Base-by-base conservation (phyloP, 768 basidiomycete species). In the Amanita fuliginea region DNA sequence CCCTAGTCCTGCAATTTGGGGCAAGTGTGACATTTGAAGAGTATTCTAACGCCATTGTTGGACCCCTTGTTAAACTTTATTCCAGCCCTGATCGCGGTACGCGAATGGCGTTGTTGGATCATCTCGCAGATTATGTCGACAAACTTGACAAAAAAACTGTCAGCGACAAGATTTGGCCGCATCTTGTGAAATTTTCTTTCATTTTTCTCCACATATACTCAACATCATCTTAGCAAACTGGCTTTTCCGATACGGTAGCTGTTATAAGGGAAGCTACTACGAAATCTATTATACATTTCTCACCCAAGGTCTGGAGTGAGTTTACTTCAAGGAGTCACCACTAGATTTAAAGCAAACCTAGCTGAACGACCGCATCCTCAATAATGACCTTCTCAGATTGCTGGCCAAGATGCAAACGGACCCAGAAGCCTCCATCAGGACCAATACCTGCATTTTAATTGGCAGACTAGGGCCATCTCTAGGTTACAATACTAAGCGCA, bases 371-470 rank as follows among this genome's bases (percentile, higher is more conserved):
- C 84, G 95, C 2, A 78, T 97, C 34, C 73, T 98, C 33, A 99
- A 99, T 66, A 99, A 98, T 57, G 96, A 99, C 53, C 80, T 99
- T 16, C 77, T 99, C 9, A 84, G 95, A 2, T 77, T 88, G 53
- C 77, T 99, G 19, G 95, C 95, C 2, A 90, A 89, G 59, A 84
- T 89, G 67, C 96, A 99, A 67, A 80, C 75, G 30, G 96, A 98
- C 60, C 72, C 83, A 1, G 96, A 99, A 65, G 79, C 94, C 3
- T 94, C 93, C 4, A 97, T 98, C 57, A 78, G 96, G 41, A 98
- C 96, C 13, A 98, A 98, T 59, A 96, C 96, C 0, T 95, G 92
- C 59, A 97, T 99, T 56, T 78, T 98, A 3, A 80, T 99, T 50
- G 95, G 94, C 14, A 79, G 95, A 6, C 73, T 99, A 4, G 93